phyloP scores from a whole-genome alignment of 257 asterid genomes.

The Verbascum thapsus region DNA sequence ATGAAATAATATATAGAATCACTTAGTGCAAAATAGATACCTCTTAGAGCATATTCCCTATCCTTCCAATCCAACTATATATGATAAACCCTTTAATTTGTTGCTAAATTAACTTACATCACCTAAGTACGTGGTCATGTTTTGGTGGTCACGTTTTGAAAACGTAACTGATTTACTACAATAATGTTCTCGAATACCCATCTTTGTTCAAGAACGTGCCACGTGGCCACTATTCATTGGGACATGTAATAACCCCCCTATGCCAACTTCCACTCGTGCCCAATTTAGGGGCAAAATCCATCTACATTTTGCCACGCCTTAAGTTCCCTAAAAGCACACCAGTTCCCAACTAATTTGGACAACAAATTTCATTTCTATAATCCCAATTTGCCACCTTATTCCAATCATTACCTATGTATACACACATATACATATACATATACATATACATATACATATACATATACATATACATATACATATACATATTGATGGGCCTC shows the following conservation, averaged over 20 bases:
- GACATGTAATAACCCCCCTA: slow-evolving; percentile 38
- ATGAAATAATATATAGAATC: too few relatives aligned
- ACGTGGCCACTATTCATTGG: slow-evolving; percentile 30
- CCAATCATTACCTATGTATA: slow-evolving; percentile 28
- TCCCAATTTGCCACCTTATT: slow-evolving; percentile 35
- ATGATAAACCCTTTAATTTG: too few relatives aligned
- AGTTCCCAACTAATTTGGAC: slow-evolving; percentile 66
- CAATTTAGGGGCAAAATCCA: slow-evolving; percentile 28
- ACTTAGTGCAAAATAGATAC: too few relatives aligned
- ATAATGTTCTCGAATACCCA: slow-evolving; percentile 27
- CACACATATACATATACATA: too few relatives aligned
- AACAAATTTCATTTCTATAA: slow-evolving; percentile 26
- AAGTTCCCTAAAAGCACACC: slow-evolving; percentile 51
- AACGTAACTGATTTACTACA: slow-evolving; percentile 19
- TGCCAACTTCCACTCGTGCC: slow-evolving; percentile 36
- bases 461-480: not conserved
- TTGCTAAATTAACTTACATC: slow-evolving; percentile 1
- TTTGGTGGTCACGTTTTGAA: not conserved
- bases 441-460: not conserved
- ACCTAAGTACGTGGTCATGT: not conserved
- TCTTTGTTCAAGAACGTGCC: slow-evolving; percentile 26
- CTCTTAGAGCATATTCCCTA: too few relatives aligned
- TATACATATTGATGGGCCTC: too few relatives aligned
- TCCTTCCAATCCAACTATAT: too few relatives aligned
- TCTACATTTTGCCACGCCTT: slow-evolving; percentile 54